Evolutionary conservation across 78 protist species (phyloP).

Genomic region (Planoprotostelium fungivorum): DNA sequence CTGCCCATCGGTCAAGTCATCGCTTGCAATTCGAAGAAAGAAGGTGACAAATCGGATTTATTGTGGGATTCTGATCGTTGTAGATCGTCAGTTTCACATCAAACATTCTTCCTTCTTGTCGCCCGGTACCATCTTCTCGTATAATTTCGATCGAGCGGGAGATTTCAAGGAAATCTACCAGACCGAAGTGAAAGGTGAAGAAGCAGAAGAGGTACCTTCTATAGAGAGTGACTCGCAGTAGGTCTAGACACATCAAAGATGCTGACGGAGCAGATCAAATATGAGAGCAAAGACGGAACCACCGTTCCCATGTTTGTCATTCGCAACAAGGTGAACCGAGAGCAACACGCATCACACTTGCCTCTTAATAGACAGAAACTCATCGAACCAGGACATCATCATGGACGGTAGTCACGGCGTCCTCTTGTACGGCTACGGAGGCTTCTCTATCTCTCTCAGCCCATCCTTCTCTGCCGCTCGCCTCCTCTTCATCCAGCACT

Average conservation of each 20-base stretch:
- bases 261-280: conserved; percentile 76
- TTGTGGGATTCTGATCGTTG: neutral
- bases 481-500: conserved; percentile 47
- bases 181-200: neutral
- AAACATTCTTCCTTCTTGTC: neutral
- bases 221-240: neutral
- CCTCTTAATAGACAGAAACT: neutral
- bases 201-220: no score
- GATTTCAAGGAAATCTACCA: conserved; percentile 16
- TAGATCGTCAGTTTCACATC: neutral
- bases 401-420: conserved; percentile 11
- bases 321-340: conserved; percentile 27
- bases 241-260: conserved; percentile 31
- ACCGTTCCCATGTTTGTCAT: conserved; percentile 89
- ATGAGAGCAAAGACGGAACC: conserved; percentile 80
- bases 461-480: conserved; percentile 53
- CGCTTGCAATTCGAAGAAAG: neutral
- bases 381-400: neutral
- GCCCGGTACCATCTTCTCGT: conserved; percentile 38
- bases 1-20: neutral
- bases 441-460: conserved; percentile 76
- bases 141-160: conserved; percentile 10
- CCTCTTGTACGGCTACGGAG: conserved; percentile 87
- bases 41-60: no score
- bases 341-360: no score